A percentile compares a stretch with the other conserved stretches of the same genome.
These are phyloP conservation scores for Mucor irregularis DNA, from an alignment of 371 early-diverging fungal species.

Conservation along the genomic window DNA sequence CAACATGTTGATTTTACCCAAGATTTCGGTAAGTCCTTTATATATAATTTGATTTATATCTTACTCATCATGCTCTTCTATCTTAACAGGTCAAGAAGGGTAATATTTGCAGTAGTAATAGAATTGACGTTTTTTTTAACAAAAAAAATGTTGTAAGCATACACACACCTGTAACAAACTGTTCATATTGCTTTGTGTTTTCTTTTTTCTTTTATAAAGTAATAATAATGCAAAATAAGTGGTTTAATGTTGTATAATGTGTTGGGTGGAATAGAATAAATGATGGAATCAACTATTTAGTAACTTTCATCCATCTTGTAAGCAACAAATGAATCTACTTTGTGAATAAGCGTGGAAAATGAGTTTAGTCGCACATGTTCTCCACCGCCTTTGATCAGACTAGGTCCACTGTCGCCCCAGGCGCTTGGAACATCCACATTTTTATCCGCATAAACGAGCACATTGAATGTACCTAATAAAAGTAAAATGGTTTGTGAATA, in stretches of 20 bases:
- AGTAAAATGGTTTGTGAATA: background rate
- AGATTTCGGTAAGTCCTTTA: too few relatives aligned
- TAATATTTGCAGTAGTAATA: background rate
- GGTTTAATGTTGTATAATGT: background rate
- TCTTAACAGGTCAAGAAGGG: constrained; percentile 41
- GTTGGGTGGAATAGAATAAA: background rate
- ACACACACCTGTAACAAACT: too few relatives aligned
- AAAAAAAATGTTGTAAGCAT: too few relatives aligned
- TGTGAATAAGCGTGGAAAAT: constrained; percentile 81
- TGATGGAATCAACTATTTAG: background rate
- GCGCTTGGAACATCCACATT: constrained; percentile 83
- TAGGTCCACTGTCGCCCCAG: constrained; percentile 86
- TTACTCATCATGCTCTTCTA: too few relatives aligned
- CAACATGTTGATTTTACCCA: constrained; percentile 87
- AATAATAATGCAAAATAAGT: background rate
- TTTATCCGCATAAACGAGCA: constrained; percentile 85
- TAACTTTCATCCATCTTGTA: constrained; percentile 59
- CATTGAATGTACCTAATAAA: constrained; percentile 76
- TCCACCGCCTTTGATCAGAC: constrained; percentile 72
- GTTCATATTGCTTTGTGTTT: background rate
- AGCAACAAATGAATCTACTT: constrained; percentile 83
- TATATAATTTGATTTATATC: too few relatives aligned
- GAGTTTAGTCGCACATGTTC: constrained; percentile 83
- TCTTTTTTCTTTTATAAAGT: background rate
- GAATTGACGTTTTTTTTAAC: background rate